These are phyloP conservation scores for Delonix regia DNA, from an alignment of 306 rosid species.

Conservation along the genomic window DNA sequence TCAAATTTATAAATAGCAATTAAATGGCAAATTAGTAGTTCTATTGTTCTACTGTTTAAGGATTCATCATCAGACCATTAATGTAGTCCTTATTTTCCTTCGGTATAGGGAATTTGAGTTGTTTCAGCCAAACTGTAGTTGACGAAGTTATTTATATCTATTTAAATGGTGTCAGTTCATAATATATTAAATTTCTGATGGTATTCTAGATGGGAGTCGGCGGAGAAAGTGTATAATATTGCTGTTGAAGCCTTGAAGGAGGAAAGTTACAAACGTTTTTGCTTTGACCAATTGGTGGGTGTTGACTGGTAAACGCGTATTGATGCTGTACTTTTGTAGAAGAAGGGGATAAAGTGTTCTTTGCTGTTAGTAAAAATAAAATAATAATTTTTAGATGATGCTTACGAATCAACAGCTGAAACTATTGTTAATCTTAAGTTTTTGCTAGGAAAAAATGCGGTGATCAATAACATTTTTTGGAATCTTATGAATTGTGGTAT, in stretches of 20 bases:
- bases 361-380: conserved; percentile 7
- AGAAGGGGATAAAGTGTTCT: conserved; percentile 4
- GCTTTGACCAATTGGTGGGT: conserved; percentile 36
- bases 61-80: conserved; percentile 7
- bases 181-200: background rate
- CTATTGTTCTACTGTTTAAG: background rate
- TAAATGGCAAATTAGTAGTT: conserved; percentile 10
- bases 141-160: background rate
- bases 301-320: conserved; percentile 29
- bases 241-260: conserved; percentile 10
- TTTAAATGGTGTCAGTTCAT: background rate
- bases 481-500: conserved; percentile 4
- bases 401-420: background rate
- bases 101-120: background rate
- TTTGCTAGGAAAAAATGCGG: conserved; percentile 4
- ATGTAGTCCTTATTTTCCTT: background rate
- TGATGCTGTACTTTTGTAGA: background rate
- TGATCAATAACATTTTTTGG: conserved; percentile 9
- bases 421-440: background rate
- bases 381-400: background rate
- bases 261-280: background rate
- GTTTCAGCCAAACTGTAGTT: background rate
- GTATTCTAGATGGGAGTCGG: background rate
- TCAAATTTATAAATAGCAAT: background rate
- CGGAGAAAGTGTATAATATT: background rate